These are phyloP conservation scores for Russula sp. DNA, from an alignment of 768 basidiomycete genomes.

Conservation along the genomic window DNA sequence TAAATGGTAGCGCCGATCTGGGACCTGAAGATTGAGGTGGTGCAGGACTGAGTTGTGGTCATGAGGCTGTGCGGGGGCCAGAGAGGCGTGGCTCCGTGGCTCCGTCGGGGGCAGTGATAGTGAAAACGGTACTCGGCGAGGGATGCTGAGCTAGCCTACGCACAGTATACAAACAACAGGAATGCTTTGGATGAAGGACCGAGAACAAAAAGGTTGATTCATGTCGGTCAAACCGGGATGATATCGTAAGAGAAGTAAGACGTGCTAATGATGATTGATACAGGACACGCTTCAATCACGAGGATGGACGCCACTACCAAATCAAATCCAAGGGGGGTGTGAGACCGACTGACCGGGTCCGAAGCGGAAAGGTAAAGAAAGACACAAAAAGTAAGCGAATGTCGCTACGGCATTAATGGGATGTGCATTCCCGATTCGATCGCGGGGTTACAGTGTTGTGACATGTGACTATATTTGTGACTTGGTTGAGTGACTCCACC, in stretches of 20 bases:
- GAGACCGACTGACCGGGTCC: slow-evolving; percentile 14
- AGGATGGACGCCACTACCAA: slow-evolving; percentile 21
- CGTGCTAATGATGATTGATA: background rate
- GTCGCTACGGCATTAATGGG: slow-evolving; percentile 2
- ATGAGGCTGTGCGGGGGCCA: slow-evolving; percentile 3
- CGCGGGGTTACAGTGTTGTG: slow-evolving; percentile 15
- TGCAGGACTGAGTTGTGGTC: background rate
- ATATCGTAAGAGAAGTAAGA: background rate
- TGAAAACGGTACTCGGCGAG: background rate
- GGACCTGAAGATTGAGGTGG: background rate
- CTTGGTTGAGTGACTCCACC: slow-evolving; percentile 33
- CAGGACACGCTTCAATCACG: background rate
- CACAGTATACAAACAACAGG: background rate
- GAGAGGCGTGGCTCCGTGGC: background rate
- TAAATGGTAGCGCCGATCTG: background rate
- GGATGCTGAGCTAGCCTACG: background rate
- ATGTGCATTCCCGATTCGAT: slow-evolving; percentile 9
- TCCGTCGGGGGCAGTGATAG: background rate
- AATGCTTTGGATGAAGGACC: background rate
- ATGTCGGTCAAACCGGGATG: too few relatives aligned
- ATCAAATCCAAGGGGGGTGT: slow-evolving; percentile 7
- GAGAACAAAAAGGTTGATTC: background rate
- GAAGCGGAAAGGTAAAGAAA: slow-evolving; percentile 3
- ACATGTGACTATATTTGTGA: slow-evolving; percentile 22
- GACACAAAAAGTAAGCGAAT: slow-evolving; percentile 4